Base-by-base conservation (phyloP, 2,329 filamentous ascomycete species). In the Fusarium illudens region DNA sequence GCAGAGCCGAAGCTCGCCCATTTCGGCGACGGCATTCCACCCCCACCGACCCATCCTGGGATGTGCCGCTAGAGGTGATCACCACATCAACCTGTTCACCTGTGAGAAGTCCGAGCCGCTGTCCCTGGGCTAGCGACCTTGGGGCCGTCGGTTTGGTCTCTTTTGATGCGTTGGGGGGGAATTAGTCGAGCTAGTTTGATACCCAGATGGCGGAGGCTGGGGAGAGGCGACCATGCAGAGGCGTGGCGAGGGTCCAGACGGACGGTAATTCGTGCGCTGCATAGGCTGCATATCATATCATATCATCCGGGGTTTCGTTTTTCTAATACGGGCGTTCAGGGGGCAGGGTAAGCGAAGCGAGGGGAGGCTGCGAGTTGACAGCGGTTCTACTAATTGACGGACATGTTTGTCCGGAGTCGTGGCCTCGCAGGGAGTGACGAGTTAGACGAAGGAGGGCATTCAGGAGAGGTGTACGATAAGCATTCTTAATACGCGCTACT, bases 21-120 rank as follows among this genome's bases (percentile, higher is more conserved):
- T 99, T 70, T 90, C 94, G 4, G 88, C 92, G 33, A 97, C 95
- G 9, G 92, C 94, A 0, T 99, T 98, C 83, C 96, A 99, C 80
- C 96, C 96, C 1, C 96, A 99, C 79, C 89, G 92, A 54, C 94
- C 97, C 81, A 90, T 97, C 79, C 86, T 99, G 65, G 94, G 93
- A 33, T 96, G 92, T 73, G 92, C 94, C 2, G 92, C 94, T 4
- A 86, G 93, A 42, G 92, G 94, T 58, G 94, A 97, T 76, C 89
- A 94, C 63, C 92, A 97, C 77, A 90, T 99, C 75, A 97, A 97
- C 77, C 84, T 98, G 27, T 96, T 95, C 75, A 89, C 88, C 30
- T 94, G 91, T 79, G 86, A 88, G 64, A 84, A 84, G 72, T 73
- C 79, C 20, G 80, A 82, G 53, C 75, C 77, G 51, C 44, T 73